Evolutionary conservation across 2,329 filamentous ascomycete species (phyloP), one percentile per base, ranked within the genome.

Genomic region (Aureobasidium leucospermi): DNA sequence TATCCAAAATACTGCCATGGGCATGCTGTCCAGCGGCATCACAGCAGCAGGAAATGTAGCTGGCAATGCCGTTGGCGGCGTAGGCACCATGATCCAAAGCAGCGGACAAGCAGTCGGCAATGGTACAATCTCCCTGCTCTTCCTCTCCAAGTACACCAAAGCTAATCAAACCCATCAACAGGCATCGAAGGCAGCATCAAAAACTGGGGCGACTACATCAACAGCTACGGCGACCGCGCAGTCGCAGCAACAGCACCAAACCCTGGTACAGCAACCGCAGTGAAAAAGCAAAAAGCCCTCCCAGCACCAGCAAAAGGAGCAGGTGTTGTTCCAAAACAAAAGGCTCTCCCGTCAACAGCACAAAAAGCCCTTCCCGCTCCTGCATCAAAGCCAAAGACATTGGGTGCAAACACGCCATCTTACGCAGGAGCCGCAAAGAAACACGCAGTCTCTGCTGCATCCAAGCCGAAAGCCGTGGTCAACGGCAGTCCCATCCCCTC

Each of bases 1-100:
- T 59, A 66, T 67, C 13, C 66, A 67, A 49, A 65, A 70, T 56
- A 69, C 65, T 55, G 68, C 70, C 43, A 64, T 66, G 45, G 65
- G 65, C 60, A 68, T 68, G 62, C 63, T 71, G 29, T 64, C 64
- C 41, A 70, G 67, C 4, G 70, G 68, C 51, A 66, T 74, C 28
- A 68, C 72, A 60, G 70, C 70, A 13, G 71, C 69, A 28, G 71
- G 71, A 36, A 71, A 64, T n/a, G 55, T 73, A 36, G 71, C 71
- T 6, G 71, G 71, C 32, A 72, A 72, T 59, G 66, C 70, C n/a
- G 71, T 74, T 4, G 69, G 68, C 38, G 69, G 70, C 31, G 68
- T 69, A 13, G 71, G 71, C 15, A 65, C 60, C 29, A 42, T 70
- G 55, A 68, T 73, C 29, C 70, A 72, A 59, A 68, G 65, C 43